Base-by-base conservation (phyloP, 148 eudicot species). In the Diospyros lotus region DNA sequence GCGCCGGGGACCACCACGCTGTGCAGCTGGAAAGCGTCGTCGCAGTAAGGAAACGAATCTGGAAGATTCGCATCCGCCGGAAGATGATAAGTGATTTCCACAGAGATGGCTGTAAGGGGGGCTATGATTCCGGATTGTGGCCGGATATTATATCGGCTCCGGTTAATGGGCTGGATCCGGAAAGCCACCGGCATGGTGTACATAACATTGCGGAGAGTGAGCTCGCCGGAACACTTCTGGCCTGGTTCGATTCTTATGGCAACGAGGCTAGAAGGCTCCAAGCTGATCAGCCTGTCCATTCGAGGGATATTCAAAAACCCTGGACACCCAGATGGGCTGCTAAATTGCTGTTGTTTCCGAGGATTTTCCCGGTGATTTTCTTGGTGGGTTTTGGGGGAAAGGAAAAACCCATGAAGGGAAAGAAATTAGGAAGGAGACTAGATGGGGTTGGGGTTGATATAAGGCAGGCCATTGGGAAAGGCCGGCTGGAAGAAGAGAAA, bases 131-230 rank as follows among this genome's bases (percentile, higher is more conserved):
- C 89, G 0, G 85, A 69, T 11, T 84, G 87, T 0, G 89, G 89
- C 4, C 73, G 69, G 17, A 84, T 53, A 1, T 80, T 73, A 75
- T 86, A 86, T 1, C 82, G 84, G 6, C 65, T 5, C 61, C 41
- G 77, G 74, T 84, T 82, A 17, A 78, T 48, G 3, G 89, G 82
- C 6, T 84, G 87, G 1, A 86, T 80, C 69, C 84, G 72, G 39
- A 84, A 86, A 7, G 89, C 89, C 1, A 86, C 89, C 0, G 89
- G 89, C 89, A 86, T 86, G 9, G 87, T 86, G 85, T 82, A 73
- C 89, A 86, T 86, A 41, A 86, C 89, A 51, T 84, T 86, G 14
- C 87, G 83, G 43, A 86, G 41, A n/a, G 85, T 84, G 28, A 86
- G 56, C 77, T 54, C 60, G 1, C 89, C 89, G 4, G 40, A 86